Conservation (phyloP, 225 moss, liverwort and hornwort species). For the Climacium dendroides region DNA sequence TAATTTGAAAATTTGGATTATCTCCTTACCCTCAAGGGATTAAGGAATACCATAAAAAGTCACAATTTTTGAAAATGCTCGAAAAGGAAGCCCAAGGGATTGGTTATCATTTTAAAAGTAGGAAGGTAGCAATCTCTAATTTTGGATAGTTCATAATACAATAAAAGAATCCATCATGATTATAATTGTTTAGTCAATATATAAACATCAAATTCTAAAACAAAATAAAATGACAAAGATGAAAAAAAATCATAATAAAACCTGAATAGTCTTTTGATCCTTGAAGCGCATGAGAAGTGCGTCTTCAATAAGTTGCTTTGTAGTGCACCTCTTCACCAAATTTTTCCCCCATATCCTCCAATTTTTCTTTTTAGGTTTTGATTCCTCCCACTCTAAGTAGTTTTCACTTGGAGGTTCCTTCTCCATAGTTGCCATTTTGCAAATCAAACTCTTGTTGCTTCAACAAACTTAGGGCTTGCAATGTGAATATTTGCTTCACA, state of each 20-base stretch:
- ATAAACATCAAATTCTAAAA: neutral
- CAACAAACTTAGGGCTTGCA: neutral
- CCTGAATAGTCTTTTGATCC: neutral
- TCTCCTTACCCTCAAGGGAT: accelerated
- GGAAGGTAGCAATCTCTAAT: accelerated
- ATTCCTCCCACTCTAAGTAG: neutral
- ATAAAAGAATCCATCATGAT: neutral
- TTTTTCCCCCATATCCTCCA: neutral
- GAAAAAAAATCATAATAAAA: neutral
- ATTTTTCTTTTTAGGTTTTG: neutral
- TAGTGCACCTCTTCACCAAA: neutral
- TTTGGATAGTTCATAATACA: neutral
- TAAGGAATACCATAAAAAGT: accelerated
- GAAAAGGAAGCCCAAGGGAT: neutral
- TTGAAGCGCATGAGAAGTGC: slow-evolving; percentile 25
- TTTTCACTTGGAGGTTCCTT: neutral
- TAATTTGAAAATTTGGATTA: neutral
- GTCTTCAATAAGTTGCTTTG: slow-evolving; percentile 43
- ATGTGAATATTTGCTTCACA: neutral
- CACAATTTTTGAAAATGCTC: neutral
- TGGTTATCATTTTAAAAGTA: neutral
- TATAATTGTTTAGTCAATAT: no score
- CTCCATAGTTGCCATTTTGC: neutral
- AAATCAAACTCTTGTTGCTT: neutral
- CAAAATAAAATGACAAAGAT: no score